phyloP scores from a whole-genome alignment of 2,329 filamentous ascomycete genomes.

The Ceratocystis papillata region DNA sequence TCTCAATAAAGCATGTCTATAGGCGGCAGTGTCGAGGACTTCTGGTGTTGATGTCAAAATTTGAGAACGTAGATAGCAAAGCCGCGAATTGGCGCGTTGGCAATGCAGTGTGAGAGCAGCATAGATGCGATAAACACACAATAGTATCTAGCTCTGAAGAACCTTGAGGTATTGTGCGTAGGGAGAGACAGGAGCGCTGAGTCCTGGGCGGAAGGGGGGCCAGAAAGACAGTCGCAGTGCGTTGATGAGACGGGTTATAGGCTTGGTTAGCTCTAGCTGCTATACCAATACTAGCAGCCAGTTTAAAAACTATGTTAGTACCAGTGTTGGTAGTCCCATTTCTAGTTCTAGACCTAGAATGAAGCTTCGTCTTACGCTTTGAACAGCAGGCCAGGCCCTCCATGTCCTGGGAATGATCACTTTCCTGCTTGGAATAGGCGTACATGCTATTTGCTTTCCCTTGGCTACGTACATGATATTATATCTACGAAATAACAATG shows the following conservation, averaged over 20 bases:
- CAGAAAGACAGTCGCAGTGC: not conserved
- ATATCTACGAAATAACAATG: not conserved
- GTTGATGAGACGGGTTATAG: not conserved
- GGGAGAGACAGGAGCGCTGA: too few relatives aligned
- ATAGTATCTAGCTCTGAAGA: conserved; percentile 30
- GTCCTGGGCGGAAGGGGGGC: not conserved
- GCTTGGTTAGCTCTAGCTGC: too few relatives aligned
- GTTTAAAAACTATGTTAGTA: not conserved
- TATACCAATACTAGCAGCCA: not conserved
- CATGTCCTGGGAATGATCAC: not conserved
- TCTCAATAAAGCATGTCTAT: conserved; percentile 34
- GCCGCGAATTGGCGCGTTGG: conserved; percentile 31
- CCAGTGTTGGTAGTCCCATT: not conserved
- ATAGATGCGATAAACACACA: conserved; percentile 36
- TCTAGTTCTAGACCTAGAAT: not conserved
- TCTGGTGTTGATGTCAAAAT: conserved; percentile 29
- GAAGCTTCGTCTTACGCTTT: not conserved
- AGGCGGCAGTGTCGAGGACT: not conserved
- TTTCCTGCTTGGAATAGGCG: not conserved
- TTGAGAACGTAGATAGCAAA: conserved; percentile 31
- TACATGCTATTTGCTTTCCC: not conserved
- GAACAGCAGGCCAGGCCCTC: not conserved
- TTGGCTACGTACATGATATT: not conserved
- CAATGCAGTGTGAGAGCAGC: conserved; percentile 37
- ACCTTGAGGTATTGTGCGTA: conserved; percentile 25